Evolutionary conservation across 768 basidiomycete genomes (phyloP).

Genomic region (Gloeophyllum trabeum): DNA sequence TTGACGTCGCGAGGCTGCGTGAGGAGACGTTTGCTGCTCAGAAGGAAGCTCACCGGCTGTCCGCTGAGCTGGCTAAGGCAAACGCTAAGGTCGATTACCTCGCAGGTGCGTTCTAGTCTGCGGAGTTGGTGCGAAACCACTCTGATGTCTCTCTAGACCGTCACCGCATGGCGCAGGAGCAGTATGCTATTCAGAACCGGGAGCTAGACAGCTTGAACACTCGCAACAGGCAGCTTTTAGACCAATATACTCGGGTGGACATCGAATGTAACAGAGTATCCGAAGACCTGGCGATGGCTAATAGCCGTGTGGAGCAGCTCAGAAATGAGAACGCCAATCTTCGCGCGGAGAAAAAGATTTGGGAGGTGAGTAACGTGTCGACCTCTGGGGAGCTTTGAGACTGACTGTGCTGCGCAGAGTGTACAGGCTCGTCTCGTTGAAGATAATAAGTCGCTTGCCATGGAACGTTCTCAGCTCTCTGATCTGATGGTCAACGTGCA

Average conservation of each 20-base stretch:
- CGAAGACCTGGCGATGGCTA: conserved; percentile 52
- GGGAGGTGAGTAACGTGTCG: conserved; percentile 52
- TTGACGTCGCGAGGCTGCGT: conserved; percentile 61
- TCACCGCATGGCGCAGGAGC: conserved; percentile 60
- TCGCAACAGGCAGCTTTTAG: conserved; percentile 63
- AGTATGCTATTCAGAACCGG: conserved; percentile 44
- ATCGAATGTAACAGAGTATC: conserved; percentile 61
- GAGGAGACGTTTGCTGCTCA: conserved; percentile 61
- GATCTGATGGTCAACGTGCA: conserved; percentile 87
- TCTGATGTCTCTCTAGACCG: conserved; percentile 34
- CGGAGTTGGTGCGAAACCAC: background rate
- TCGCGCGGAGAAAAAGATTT: conserved; percentile 87
- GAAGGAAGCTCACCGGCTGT: conserved; percentile 52
- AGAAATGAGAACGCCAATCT: conserved; percentile 83
- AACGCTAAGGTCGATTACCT: conserved; percentile 75
- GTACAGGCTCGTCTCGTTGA: conserved; percentile 73
- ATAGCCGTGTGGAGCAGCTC: conserved; percentile 58
- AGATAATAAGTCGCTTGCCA: conserved; percentile 70
- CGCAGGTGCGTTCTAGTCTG: conserved; percentile 38
- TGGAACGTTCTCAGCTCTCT: conserved; percentile 77
- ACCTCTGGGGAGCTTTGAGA: background rate
- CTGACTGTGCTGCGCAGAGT: conserved; percentile 29
- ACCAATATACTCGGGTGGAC: conserved; percentile 64
- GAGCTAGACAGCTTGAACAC: conserved; percentile 58
- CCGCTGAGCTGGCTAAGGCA: conserved; percentile 67